Conservation (phyloP, 331 rosid species). For the Arachis monticola region DNA sequence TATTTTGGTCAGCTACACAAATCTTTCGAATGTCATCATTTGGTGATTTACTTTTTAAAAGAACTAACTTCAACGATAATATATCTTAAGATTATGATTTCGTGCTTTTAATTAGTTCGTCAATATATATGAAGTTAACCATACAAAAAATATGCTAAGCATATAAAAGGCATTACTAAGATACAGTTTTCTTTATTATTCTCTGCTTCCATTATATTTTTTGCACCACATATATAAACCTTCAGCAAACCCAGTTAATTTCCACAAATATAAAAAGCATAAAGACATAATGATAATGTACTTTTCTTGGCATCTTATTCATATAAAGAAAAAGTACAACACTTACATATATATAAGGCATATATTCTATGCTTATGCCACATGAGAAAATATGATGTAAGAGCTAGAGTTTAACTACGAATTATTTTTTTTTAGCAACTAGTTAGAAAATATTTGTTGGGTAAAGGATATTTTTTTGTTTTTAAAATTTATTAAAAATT, state of each 20-base stretch:
- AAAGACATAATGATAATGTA: not conserved
- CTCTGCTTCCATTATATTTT: not conserved
- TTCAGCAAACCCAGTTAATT: not conserved
- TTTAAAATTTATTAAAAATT: too few relatives aligned
- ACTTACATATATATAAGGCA: not conserved
- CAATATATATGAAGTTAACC: too few relatives aligned
- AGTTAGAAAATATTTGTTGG: too few relatives aligned
- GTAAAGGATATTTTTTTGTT: too few relatives aligned
- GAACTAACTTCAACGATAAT: conserved; percentile 34
- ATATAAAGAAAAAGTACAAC: not conserved
- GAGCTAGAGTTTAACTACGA: too few relatives aligned
- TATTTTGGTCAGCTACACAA: too few relatives aligned
- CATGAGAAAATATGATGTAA: not conserved
- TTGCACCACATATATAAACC: not conserved
- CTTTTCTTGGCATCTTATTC: conserved; percentile 2
- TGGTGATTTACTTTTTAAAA: too few relatives aligned
- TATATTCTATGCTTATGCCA: not conserved
- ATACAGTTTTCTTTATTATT: too few relatives aligned
- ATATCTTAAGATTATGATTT: conserved; percentile 42
- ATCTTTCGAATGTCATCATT: too few relatives aligned
- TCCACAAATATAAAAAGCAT: not conserved
- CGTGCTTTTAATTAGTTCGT: not conserved
- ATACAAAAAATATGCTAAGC: too few relatives aligned
- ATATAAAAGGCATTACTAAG: too few relatives aligned
- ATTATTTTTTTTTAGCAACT: too few relatives aligned